Base-by-base conservation (phyloP, 805 yeast species). In the Teunomyces pallodes region DNA sequence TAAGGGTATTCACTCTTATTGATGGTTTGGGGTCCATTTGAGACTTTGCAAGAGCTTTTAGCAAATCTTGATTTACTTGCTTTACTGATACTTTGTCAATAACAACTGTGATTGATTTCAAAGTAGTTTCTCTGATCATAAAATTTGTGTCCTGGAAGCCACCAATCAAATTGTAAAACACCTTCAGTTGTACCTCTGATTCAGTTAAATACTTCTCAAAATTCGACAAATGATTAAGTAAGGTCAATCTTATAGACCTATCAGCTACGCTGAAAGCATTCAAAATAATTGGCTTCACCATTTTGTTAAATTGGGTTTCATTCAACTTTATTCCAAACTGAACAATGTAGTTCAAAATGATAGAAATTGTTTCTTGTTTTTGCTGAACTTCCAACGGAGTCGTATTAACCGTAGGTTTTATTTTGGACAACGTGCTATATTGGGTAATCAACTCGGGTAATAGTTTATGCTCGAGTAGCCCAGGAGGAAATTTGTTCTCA, bases 101-200 rank as follows among this genome's bases (percentile, higher is more conserved):
- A 26, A 91, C 68, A 3, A 82, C 70, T 2, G 83, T 79, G 14
- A 80, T 69, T 2, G 90, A 80, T 43, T 84, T 85, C 33, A 92
- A 71, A 0, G 97, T 87, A 45, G 84, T 88, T 54, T 87, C 87
- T 53, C 97, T 74, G 36, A 92, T 81, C n/a, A 84, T 76, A 3
- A 83, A 79, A 61, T 89, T 91, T 0, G 94, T 81, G 62, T 92
- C 99, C 30, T 84, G 81, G 58, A 92, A 86, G 0, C 99, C 98
- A 13, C 86, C 82, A n/a, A 84, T 67, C 56, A 87, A 74, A 42
- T 77, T 77, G 8, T 81, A 80, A 63, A 87, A 89, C 0, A 94
- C 76, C 54, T 80, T 82, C 54, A 78, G 83, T 53, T 85, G 85
- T 3, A 91, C 79, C 28, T 86, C 89, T 39, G 77, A 66, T 35